Evolutionary conservation across 2,329 filamentous ascomycete species (phyloP).

Genomic region (Ilyonectria destructans): DNA sequence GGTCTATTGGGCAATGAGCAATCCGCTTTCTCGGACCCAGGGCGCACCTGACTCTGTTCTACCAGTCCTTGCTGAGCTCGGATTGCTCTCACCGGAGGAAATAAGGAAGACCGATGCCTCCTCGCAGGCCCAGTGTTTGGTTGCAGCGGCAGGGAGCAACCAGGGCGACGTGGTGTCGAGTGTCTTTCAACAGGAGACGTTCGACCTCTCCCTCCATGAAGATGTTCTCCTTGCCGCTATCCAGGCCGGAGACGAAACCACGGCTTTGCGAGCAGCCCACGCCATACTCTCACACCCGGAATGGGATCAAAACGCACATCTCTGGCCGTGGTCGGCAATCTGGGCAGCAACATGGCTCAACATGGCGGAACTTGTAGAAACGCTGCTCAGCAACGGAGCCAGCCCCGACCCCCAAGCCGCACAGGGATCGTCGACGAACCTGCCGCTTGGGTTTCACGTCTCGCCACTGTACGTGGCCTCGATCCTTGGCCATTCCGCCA

Average conservation of each 20-base stretch:
- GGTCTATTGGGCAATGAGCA: neutral
- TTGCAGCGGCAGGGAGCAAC: neutral
- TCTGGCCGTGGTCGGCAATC: neutral
- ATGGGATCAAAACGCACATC: neutral
- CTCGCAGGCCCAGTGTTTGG: neutral
- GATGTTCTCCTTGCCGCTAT: conserved; percentile 5
- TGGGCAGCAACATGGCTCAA: conserved; percentile 6
- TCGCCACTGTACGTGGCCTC: neutral
- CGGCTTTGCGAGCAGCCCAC: neutral
- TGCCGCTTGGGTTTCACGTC: neutral
- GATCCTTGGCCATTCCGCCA: neutral
- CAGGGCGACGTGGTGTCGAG: neutral
- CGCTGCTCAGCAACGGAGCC: neutral
- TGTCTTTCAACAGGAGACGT: neutral
- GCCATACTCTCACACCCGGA: neutral
- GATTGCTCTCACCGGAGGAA: neutral
- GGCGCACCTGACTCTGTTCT: neutral
- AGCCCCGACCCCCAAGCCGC: neutral
- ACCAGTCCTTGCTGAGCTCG: neutral
- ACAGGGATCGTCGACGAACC: neutral
- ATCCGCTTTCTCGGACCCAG: neutral
- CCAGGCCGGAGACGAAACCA: neutral
- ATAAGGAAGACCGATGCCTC: neutral
- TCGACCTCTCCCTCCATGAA: neutral
- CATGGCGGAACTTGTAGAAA: neutral